Percentiles rank a stretch among this genome's conserved stretches.
Conservation (phyloP, 352 stramenopile genomes). For the Ophiocytium majus region DNA sequence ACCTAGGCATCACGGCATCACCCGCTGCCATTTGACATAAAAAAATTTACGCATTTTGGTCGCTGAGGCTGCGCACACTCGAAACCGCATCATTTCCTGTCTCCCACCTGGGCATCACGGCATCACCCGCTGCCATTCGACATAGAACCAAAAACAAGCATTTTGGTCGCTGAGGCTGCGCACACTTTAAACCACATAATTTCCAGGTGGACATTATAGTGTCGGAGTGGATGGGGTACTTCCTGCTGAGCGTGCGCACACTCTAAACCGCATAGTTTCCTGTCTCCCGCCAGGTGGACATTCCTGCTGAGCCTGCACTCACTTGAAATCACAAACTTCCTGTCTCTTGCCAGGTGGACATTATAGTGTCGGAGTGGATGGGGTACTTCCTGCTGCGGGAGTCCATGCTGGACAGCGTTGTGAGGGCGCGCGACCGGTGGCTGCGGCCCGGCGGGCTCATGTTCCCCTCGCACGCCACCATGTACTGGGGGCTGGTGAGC, state of each 20-base stretch:
- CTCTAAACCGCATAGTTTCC: not conserved
- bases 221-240: conserved; percentile 99
- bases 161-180: too few relatives aligned
- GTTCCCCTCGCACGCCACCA: conserved; percentile 94
- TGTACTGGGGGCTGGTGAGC: conserved; percentile 90
- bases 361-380: conserved; percentile 99
- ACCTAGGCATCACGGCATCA: too few relatives aligned
- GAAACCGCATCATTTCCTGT: too few relatives aligned
- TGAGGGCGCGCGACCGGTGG: conserved; percentile 89
- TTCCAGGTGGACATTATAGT: conserved; percentile 99
- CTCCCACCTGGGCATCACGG: too few relatives aligned
- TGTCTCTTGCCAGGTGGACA: too few relatives aligned
- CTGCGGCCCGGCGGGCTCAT: conserved; percentile 86
- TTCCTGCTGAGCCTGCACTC: not conserved
- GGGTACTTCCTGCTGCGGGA: conserved; percentile 99
- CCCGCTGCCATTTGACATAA: too few relatives aligned
- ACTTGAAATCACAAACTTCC: conserved; percentile 13
- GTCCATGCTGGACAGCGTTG: conserved; percentile 97
- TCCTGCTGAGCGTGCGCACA: too few relatives aligned
- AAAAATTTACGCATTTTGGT: too few relatives aligned
- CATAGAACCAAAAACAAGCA: too few relatives aligned
- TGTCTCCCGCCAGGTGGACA: not conserved
- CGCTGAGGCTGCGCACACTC: too few relatives aligned
- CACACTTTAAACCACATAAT: too few relatives aligned
- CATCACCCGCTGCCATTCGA: too few relatives aligned